These are phyloP conservation scores for Thelonectria olida DNA, from an alignment of 2,329 filamentous ascomycete genomes.

Conservation along the genomic window DNA sequence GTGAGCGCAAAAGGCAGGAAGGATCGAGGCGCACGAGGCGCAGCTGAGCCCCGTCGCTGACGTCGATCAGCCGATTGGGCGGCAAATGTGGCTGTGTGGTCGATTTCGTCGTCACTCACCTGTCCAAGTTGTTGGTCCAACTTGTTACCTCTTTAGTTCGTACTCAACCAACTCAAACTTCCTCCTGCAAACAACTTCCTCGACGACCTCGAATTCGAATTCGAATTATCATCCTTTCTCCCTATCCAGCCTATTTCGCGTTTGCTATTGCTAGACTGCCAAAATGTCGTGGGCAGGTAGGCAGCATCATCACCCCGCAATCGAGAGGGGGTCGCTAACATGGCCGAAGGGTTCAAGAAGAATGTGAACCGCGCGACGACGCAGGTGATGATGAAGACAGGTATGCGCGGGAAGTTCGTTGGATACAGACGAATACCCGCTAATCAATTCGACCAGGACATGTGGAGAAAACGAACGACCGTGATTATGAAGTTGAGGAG, in stretches of 20 bases:
- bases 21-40: slow-evolving; percentile 12
- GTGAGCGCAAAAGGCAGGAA: slow-evolving; percentile 32
- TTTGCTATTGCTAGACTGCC: slow-evolving; percentile 34
- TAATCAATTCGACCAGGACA: slow-evolving; percentile 67
- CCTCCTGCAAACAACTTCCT: slow-evolving; percentile 22
- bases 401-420: slow-evolving; percentile 52
- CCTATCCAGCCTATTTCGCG: slow-evolving; percentile 16
- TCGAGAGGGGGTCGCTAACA: slow-evolving; percentile 45
- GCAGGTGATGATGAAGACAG: slow-evolving; percentile 99
- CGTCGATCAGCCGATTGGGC: slow-evolving; percentile 45
- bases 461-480: slow-evolving; percentile 98
- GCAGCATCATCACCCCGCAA: slow-evolving; percentile 41
- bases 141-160: slow-evolving; percentile 29
- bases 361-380: slow-evolving; percentile 99
- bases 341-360: slow-evolving; percentile 68
- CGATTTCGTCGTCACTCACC: slow-evolving; percentile 43
- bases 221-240: slow-evolving; percentile 16
- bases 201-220: slow-evolving; percentile 11
- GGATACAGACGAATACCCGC: not conserved
- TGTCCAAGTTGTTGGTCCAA: slow-evolving; percentile 32
- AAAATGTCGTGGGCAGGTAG: slow-evolving; percentile 78
- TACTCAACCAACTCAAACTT: slow-evolving; percentile 20
- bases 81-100: slow-evolving; percentile 44
- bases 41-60: slow-evolving; percentile 40
- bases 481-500: slow-evolving; percentile 98